These are phyloP conservation scores for Saccharomycopsis oosterbeekiorum DNA, from an alignment of 805 yeast species.

Conservation along the genomic window DNA sequence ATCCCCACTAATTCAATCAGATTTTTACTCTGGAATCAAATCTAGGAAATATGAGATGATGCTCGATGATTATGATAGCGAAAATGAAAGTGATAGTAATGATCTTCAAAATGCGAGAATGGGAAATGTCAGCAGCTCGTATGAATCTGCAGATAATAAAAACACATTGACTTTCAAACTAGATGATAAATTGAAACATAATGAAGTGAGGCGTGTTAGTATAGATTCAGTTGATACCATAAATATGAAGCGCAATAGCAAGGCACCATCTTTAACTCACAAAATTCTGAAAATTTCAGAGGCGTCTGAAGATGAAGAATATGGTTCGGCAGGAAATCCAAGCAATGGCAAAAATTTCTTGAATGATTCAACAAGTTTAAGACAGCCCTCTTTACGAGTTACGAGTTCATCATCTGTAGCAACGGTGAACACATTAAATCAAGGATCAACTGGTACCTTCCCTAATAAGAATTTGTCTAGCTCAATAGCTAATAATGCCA, in stretches of 20 bases:
- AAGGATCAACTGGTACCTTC: background rate
- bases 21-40: constrained; percentile 8
- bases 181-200: background rate
- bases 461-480: background rate
- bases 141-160: background rate
- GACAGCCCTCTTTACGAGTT: background rate
- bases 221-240: background rate
- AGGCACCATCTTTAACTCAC: constrained; percentile 2
- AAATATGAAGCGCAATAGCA: background rate
- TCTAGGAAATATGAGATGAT: constrained; percentile 2
- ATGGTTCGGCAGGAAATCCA: background rate
- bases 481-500: background rate
- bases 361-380: background rate
- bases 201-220: background rate
- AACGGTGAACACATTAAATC: background rate
- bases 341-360: background rate
- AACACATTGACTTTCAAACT: background rate
- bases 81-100: background rate
- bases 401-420: background rate
- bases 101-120: background rate
- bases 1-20: constrained; percentile 17
- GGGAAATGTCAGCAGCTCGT: background rate
- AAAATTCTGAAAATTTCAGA: constrained; percentile 15
- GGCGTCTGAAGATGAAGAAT: constrained; percentile 13
- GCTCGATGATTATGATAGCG: constrained; percentile 1